Evolutionary conservation across 257 asterid genomes (phyloP), one percentile per base, ranked within the genome.

Genomic region (Salvia miltiorrhiza): DNA sequence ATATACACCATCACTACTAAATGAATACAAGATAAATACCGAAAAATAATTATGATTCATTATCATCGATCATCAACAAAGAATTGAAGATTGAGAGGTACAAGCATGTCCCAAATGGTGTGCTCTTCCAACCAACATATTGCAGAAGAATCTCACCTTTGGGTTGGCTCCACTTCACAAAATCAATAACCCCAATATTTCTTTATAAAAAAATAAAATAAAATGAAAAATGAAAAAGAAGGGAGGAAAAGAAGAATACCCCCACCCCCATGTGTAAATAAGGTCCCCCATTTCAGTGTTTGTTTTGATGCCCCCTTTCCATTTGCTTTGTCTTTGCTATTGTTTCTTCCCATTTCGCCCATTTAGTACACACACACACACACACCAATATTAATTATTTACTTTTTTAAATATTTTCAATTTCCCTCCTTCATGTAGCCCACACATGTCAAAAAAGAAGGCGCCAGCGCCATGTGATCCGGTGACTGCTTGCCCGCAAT

Each of bases 211-310:
- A 52, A 52, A 23, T 21, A 4, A 52, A 57, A 33, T 9, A 44
- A 45, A 28, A 56, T 3, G 26, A 41, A 63, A 17, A n/a, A n/a
- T n/a, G n/a, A n/a, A n/a, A 49, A 23, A 9, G 59, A 52, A 11
- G 8, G 17, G 49, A 20, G 12, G 10, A 13, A 12, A 50, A 50
- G 10, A 74, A 73, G 40, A 60, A 28, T 40, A 63, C 47, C 87
- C 87, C 93, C 94, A 81, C 93, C 84, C 84, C 97, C 97, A 92
- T 92, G 98, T 92, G 97, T 90, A 28, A 61, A 60, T 67, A 83
- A 82, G 93, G 95, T 88, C 89, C 98, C 94, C 91, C 78, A 48
- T 76, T 80, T 28, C 62, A 70, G 72, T 78, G 62, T 40, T 76
- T 74, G 79, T 79, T n/a, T 78, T 77, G 83, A 78, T 80, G 90